Evolutionary conservation across 768 basidiomycete species (phyloP).

Genomic region (Crepidotus variabilis): DNA sequence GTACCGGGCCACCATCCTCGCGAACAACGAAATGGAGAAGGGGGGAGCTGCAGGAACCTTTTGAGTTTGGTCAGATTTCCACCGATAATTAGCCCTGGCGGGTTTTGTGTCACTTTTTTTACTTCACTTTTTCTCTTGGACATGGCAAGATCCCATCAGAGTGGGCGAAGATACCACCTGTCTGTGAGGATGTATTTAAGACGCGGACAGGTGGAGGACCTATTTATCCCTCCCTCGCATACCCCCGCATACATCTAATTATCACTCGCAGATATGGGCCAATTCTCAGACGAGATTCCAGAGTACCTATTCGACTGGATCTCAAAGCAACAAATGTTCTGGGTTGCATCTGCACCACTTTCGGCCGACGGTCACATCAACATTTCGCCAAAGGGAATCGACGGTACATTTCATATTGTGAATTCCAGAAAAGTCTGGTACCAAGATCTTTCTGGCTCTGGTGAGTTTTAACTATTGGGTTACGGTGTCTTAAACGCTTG

Average conservation of each 20-base stretch:
- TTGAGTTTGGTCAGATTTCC: neutral
- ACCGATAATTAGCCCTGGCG: neutral
- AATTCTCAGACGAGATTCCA: slow-evolving; percentile 55
- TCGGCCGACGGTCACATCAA: slow-evolving; percentile 57
- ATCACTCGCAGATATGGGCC: slow-evolving; percentile 39
- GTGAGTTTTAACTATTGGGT: slow-evolving; percentile 28
- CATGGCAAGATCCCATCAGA: neutral
- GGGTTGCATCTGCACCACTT: slow-evolving; percentile 68
- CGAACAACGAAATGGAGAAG: neutral
- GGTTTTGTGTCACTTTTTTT: neutral
- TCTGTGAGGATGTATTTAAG: neutral
- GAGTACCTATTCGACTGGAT: slow-evolving; percentile 54
- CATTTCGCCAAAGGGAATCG: slow-evolving; percentile 61
- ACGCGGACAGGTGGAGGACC: neutral
- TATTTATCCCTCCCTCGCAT: neutral
- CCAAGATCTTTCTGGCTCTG: slow-evolving; percentile 69
- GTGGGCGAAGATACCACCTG: neutral
- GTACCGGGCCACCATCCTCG: neutral
- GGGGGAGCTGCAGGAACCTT: neutral
- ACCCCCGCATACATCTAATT: neutral
- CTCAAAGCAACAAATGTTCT: slow-evolving; percentile 60
- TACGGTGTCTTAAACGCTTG: neutral
- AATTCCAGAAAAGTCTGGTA: slow-evolving; percentile 61
- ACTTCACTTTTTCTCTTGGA: neutral
- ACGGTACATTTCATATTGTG: slow-evolving; percentile 58